Conservation (phyloP, 495 filamentous ascomycete species). For the Penicillium maclennaniae region DNA sequence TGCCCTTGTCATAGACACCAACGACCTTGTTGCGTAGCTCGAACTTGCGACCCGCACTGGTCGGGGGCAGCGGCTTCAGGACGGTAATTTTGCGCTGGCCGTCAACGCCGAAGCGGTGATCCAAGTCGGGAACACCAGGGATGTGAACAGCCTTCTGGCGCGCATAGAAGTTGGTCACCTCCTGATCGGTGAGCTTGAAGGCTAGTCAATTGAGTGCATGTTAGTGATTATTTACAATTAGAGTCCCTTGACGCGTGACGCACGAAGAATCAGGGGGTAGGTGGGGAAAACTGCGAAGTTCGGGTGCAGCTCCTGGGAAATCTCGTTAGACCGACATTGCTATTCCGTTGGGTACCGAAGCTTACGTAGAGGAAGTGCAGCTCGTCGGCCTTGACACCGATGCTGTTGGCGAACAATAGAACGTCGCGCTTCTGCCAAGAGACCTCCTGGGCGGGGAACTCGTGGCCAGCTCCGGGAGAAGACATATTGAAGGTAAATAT, state of each 20-base stretch:
- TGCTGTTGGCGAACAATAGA: slow-evolving; percentile 82
- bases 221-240: slow-evolving; percentile 1
- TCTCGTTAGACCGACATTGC: background rate
- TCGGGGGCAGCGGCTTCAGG: slow-evolving; percentile 71
- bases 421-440: slow-evolving; percentile 84
- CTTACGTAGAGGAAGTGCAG: slow-evolving; percentile 85
- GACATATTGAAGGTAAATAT: slow-evolving; percentile 30
- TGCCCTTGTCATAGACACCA: slow-evolving; percentile 90
- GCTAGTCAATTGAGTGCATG: slow-evolving; percentile 36
- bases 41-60: slow-evolving; percentile 67
- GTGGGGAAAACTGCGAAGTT: slow-evolving; percentile 82
- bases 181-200: slow-evolving; percentile 73
- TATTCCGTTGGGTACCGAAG: background rate
- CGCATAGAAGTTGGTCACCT: slow-evolving; percentile 85
- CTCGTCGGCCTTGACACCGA: slow-evolving; percentile 79
- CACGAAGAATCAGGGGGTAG: slow-evolving; percentile 78
- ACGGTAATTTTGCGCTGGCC: slow-evolving; percentile 79
- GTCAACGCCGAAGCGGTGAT: slow-evolving; percentile 71
- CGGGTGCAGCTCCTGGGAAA: slow-evolving; percentile 69
- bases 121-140: slow-evolving; percentile 73
- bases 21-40: slow-evolving; percentile 76
- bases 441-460: slow-evolving; percentile 68
- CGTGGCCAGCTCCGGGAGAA: slow-evolving; percentile 70
- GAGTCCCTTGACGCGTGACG: slow-evolving; percentile 11
- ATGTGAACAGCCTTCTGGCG: slow-evolving; percentile 55